These are phyloP conservation scores for Knoxia roxburghii DNA, from an alignment of 257 asterid species.

Conservation along the genomic window DNA sequence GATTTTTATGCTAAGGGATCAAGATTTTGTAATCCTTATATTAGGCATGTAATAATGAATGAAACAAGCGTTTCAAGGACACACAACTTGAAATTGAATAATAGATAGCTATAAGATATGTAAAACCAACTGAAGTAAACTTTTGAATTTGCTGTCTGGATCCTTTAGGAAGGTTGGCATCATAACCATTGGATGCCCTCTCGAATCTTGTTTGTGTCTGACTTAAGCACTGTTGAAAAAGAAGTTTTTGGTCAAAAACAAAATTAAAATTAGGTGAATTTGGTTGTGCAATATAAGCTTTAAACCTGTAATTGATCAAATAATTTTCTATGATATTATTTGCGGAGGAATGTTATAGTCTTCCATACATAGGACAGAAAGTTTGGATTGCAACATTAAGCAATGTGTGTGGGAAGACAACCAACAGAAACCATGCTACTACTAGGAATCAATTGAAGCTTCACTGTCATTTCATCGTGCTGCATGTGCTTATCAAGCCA, in stretches of 20 bases:
- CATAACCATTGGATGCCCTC: neutral
- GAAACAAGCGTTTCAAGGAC: neutral
- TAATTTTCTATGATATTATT: neutral
- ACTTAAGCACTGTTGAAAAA: neutral
- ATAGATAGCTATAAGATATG: neutral
- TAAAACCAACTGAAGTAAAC: neutral
- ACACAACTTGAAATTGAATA: neutral
- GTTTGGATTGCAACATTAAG: no score
- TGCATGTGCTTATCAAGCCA: neutral
- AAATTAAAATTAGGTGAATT: neutral
- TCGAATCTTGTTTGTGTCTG: neutral
- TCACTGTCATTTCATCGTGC: neutral
- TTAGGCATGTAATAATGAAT: neutral
- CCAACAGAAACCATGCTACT: neutral
- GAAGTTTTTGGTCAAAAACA: neutral
- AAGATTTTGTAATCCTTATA: neutral
- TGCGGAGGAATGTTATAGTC: neutral
- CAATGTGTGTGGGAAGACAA: neutral
- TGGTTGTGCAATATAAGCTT: neutral
- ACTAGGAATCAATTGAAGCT: neutral
- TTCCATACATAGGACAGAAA: no score
- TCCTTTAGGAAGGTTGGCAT: neutral
- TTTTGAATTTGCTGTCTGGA: neutral
- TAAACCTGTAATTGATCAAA: neutral
- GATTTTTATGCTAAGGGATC: no score